A percentile compares a stretch with the other conserved stretches of the same genome.
These are phyloP conservation scores for Euphorbia tirucalli DNA, from an alignment of 345 rosid genomes.

Conservation along the genomic window DNA sequence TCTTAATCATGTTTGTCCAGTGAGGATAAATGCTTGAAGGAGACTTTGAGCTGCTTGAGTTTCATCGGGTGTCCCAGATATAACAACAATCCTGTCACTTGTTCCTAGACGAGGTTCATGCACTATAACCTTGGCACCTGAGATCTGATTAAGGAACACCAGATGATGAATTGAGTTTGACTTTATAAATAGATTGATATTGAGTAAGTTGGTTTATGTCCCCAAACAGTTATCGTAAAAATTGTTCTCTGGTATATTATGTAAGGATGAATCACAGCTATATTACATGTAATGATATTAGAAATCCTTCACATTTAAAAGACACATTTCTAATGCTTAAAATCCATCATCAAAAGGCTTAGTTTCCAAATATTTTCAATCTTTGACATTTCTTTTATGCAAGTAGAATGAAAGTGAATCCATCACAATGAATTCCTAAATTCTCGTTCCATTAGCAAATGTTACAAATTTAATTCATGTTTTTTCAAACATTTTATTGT, in stretches of 20 bases:
- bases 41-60: conserved; percentile 96
- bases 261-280: background rate
- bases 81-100: conserved; percentile 76
- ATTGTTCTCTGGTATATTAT: background rate
- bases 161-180: conserved; percentile 26
- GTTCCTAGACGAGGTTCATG: conserved; percentile 74
- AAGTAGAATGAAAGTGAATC: background rate
- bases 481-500: background rate
- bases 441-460: background rate
- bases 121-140: conserved; percentile 90
- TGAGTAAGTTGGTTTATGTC: conserved; percentile 11
- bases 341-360: background rate
- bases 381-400: background rate
- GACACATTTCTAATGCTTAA: background rate
- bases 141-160: conserved; percentile 62
- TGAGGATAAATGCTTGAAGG: conserved; percentile 88
- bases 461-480: background rate
- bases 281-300: background rate
- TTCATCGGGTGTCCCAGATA: conserved; percentile 94
- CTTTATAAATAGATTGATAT: conserved; percentile 12
- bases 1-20: conserved; percentile 39
- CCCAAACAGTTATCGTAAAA: conserved; percentile 3
- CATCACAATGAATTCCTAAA: background rate
- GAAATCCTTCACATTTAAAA: background rate
- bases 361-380: background rate